phyloP scores from a whole-genome alignment of 306 rosid species.

The Sphenostylis stenocarpa region DNA sequence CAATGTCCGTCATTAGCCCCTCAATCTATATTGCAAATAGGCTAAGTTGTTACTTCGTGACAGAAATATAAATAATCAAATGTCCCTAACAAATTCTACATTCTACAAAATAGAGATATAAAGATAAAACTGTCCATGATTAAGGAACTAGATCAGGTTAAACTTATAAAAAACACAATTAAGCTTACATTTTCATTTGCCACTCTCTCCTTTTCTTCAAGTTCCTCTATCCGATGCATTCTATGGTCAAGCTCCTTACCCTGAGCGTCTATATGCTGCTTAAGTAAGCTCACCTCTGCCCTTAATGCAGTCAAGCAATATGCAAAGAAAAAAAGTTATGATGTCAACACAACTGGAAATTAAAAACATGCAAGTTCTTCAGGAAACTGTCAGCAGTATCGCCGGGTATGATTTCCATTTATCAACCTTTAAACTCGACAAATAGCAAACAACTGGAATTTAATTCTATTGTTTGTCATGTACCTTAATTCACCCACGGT shows the following conservation, averaged over 20 bases:
- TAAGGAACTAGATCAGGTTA: constrained; percentile 9
- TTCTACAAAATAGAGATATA: background rate
- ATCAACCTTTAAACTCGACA: constrained; percentile 16
- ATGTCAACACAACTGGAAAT: constrained; percentile 49
- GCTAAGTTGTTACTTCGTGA: constrained; percentile 16
- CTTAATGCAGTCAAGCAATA: constrained; percentile 66
- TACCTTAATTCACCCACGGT: constrained; percentile 78
- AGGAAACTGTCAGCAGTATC: background rate
- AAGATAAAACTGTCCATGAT: constrained; percentile 4
- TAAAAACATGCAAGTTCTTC: constrained; percentile 18
- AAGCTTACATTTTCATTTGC: constrained; percentile 89
- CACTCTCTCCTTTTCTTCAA: constrained; percentile 87
- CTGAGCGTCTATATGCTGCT: constrained; percentile 86
- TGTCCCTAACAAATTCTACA: background rate
- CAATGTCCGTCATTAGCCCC: constrained; percentile 97
- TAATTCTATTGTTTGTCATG: constrained; percentile 24
- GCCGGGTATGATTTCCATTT: background rate
- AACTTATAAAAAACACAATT: background rate
- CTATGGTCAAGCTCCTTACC: constrained; percentile 79
- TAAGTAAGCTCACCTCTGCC: constrained; percentile 92
- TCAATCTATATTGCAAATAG: constrained; percentile 64
- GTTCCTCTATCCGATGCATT: constrained; percentile 76
- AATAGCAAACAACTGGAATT: constrained; percentile 22
- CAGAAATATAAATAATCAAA: constrained; percentile 25
- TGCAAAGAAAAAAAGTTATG: constrained; percentile 28